A percentile compares a stretch with the other conserved stretches of the same genome.
Conservation (phyloP, 169 alveolate species). For the Neospora caninum region DNA sequence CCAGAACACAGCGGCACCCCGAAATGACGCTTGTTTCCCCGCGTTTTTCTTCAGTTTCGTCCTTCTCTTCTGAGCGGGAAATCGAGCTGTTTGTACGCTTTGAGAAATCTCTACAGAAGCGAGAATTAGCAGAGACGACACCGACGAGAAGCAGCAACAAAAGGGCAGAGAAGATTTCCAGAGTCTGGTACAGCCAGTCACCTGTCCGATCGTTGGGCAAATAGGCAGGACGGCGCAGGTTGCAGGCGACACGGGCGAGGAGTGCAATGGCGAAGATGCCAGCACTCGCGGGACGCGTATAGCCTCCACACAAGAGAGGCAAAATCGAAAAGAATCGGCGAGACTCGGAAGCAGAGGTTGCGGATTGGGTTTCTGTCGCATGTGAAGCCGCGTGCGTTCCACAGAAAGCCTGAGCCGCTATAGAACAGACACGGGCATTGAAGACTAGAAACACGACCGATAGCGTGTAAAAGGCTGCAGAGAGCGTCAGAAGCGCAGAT, state of each 20-base stretch:
- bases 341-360: not conserved
- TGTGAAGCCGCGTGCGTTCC: not conserved
- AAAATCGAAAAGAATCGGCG: not conserved
- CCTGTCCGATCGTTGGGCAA: slow-evolving; percentile 8
- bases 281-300: not conserved
- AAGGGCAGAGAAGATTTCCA: slow-evolving; percentile 16
- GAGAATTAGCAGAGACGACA: not conserved
- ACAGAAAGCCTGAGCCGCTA: not conserved
- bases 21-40: not conserved
- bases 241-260: slow-evolving; percentile 9
- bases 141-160: not conserved
- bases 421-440: slow-evolving; percentile 21
- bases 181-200: slow-evolving; percentile 6
- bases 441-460: not conserved
- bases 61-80: not conserved
- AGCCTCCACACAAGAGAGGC: not conserved
- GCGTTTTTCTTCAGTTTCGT: not conserved
- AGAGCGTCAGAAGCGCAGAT: not conserved
- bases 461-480: slow-evolving; percentile 5
- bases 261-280: not conserved
- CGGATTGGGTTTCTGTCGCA: not conserved
- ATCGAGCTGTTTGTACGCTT: not conserved
- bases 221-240: slow-evolving; percentile 20
- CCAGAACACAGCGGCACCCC: not conserved
- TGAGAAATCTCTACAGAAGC: not conserved